Evolutionary conservation across 139 green algal genomes (phyloP).

Genomic region (Edaphochlamys debaryana): DNA sequence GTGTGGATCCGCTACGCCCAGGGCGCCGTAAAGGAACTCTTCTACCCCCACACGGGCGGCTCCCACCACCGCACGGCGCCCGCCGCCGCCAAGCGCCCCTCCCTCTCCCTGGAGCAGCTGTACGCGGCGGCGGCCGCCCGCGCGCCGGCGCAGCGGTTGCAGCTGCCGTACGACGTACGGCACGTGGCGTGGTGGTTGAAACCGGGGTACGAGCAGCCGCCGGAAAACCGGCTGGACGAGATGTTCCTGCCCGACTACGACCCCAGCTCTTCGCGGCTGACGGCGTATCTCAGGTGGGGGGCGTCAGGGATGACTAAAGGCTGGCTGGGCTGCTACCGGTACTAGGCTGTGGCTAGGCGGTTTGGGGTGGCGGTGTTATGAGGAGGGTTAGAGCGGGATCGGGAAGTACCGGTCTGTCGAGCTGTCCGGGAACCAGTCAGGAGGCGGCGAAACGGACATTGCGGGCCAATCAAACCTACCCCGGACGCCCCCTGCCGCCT

Average conservation of each 20-base stretch:
- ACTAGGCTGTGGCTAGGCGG: too few species aligned
- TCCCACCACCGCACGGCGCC: neutral
- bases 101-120: neutral
- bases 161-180: neutral
- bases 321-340: too few species aligned
- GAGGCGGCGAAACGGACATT: too few species aligned
- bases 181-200: conserved; percentile 5
- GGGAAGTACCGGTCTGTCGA: too few species aligned
- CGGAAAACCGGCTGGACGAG: neutral
- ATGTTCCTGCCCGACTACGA: conserved; percentile 32
- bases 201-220: neutral
- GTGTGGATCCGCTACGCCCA: conserved; percentile 52
- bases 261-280: neutral
- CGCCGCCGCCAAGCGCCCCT: neutral
- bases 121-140: neutral
- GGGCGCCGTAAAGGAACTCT: conserved; percentile 21
- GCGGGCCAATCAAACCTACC: too few species aligned
- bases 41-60: conserved; percentile 30
- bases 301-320: too few species aligned
- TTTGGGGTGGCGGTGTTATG: too few species aligned
- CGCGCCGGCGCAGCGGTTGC: neutral
- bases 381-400: too few species aligned
- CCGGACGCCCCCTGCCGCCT: too few species aligned
- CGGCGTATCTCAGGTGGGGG: conserved; percentile 13
- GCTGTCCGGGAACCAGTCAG: too few species aligned